Conservation (phyloP, 176 grass and related monocot genomes). For the Carex littledalei region DNA sequence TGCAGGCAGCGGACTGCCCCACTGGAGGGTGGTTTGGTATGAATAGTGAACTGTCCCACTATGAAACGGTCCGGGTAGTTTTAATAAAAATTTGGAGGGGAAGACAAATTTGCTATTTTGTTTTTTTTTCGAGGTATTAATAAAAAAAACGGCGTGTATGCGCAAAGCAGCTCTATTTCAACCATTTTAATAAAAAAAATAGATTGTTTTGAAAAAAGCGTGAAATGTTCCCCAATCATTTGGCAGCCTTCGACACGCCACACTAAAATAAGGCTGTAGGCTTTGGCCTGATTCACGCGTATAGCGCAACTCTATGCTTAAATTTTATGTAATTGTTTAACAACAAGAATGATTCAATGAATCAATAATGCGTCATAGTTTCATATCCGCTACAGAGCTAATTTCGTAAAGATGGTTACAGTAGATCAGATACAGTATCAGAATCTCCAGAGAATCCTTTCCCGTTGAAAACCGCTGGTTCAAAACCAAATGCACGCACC, state of each 20-base stretch:
- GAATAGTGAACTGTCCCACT: too few relatives aligned
- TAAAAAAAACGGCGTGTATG: too few relatives aligned
- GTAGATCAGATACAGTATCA: not conserved
- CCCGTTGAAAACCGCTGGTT: not conserved
- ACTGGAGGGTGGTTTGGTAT: too few relatives aligned
- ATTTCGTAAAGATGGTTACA: not conserved
- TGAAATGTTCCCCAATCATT: not conserved
- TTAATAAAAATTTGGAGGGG: too few relatives aligned
- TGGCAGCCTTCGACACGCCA: conserved; percentile 2
- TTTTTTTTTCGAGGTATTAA: too few relatives aligned
- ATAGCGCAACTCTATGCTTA: not conserved
- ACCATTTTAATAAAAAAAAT: not conserved
- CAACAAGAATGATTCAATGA: too few relatives aligned
- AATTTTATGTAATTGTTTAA: not conserved
- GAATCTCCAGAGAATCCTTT: not conserved
- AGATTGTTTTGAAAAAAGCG: conserved; percentile 16
- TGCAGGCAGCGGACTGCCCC: too few relatives aligned
- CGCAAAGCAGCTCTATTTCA: not conserved
- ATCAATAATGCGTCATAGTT: not conserved
- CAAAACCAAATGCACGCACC: not conserved
- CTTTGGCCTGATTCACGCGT: not conserved
- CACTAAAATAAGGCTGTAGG: not conserved
- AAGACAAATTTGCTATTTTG: too few relatives aligned
- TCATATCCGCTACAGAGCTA: not conserved
- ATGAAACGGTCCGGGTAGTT: too few relatives aligned